phyloP scores from a whole-genome alignment of 768 basidiomycete species.

The Kwoniella sp. region DNA sequence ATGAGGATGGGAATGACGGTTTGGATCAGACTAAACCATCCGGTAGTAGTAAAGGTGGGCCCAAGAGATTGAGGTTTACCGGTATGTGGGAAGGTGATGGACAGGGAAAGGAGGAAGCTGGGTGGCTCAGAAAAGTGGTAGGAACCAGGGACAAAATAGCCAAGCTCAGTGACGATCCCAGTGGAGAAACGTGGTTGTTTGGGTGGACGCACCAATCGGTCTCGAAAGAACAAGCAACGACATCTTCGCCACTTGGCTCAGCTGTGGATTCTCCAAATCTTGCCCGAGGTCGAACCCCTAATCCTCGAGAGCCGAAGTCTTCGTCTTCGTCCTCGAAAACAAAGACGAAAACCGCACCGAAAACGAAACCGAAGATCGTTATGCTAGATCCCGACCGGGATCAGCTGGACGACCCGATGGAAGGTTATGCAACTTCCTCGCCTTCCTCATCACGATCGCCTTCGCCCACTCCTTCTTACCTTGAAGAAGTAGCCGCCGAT shows the following conservation, averaged over 20 bases:
- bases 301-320: background rate
- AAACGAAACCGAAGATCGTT: conserved; percentile 36
- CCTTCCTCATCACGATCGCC: conserved; percentile 67
- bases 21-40: conserved; percentile 8
- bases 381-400: conserved; percentile 61
- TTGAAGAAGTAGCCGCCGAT: conserved; percentile 81
- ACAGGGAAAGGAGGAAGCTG: conserved; percentile 67
- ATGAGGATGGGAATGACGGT: conserved; percentile 23
- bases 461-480: conserved; percentile 78
- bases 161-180: conserved; percentile 24
- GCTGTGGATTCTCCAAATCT: background rate
- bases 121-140: conserved; percentile 61
- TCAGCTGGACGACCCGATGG: conserved; percentile 79
- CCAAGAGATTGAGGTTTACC: conserved; percentile 71
- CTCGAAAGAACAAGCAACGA: background rate
- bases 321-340: background rate
- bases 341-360: conserved; percentile 13
- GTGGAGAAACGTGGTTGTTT: conserved; percentile 35
- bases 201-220: conserved; percentile 35
- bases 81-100: conserved; percentile 74
- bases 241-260: conserved; percentile 1
- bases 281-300: conserved; percentile 8
- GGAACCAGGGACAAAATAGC: conserved; percentile 26
- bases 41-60: background rate
- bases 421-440: conserved; percentile 71